Evolutionary conservation across 306 rosid species (phyloP).

Genomic region (Pterocarpus santalinus): DNA sequence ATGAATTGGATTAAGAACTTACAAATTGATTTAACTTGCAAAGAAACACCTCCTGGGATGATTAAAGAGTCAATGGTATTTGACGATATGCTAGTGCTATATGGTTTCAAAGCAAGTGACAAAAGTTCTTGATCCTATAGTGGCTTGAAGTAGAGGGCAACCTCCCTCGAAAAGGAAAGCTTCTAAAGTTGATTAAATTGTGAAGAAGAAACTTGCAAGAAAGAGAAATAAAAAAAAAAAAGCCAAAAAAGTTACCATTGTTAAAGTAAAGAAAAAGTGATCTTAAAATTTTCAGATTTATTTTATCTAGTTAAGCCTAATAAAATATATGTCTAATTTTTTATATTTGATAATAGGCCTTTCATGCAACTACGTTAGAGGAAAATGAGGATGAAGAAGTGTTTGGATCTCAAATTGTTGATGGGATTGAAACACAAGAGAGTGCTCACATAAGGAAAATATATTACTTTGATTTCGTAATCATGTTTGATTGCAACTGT

Average conservation of each 20-base stretch:
- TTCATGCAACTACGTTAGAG: neutral
- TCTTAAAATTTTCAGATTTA: neutral
- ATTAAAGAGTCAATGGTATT: no score
- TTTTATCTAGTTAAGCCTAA: neutral
- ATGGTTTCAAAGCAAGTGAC: neutral
- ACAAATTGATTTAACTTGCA: conserved; percentile 1
- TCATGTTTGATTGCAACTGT: neutral
- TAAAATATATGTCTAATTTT: neutral
- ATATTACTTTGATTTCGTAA: neutral
- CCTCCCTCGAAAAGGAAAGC: conserved; percentile 9
- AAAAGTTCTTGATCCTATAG: conserved; percentile 7
- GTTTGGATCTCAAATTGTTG: neutral
- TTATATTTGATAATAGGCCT: conserved; percentile 1
- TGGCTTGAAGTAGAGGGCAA: neutral
- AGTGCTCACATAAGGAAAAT: neutral
- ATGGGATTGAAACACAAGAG: neutral
- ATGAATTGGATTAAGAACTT: conserved; percentile 36
- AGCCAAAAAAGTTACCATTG: neutral
- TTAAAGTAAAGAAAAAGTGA: conserved; percentile 27
- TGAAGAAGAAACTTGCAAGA: conserved; percentile 25
- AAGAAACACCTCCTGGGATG: neutral
- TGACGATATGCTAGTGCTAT: no score
- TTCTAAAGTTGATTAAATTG: conserved; percentile 18
- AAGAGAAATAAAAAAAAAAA: neutral
- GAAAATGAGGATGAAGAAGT: neutral